Evolutionary conservation across 495 filamentous ascomycete species (phyloP), one percentile per base, ranked within the genome.

Genomic region (Trichoderma erinaceum): DNA sequence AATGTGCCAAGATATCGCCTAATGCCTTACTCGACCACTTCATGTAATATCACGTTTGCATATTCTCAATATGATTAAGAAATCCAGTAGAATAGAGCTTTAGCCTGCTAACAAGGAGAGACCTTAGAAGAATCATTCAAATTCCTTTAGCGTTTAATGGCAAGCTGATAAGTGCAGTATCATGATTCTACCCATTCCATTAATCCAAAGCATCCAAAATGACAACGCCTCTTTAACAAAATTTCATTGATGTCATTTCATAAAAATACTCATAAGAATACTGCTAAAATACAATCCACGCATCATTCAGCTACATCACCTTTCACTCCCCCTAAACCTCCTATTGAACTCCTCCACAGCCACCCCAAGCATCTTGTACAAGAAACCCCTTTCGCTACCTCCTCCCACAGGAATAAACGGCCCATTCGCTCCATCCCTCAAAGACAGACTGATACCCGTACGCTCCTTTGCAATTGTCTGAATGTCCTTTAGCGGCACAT

Each of bases 381-480:
- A 78, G 85, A 94, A 99, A 71, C 95, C 91, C 73, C 96, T 80
- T 18, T 86, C 85, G 71, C 88, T 89, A 81, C 97, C 96, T 75
- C 97, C 91, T 67, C 87, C 88, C 3, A 97, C 91, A 0, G 95
- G 95, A 41, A 99, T 90, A 73, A 97, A 99, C 12, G 95, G 95
- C 16, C 95, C 95, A 74, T 96, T 96, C 21, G 90, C 91, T 13
- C 92, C 92, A 0, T 92, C 93, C 70, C 96, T 90, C 70, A 98
- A 79, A 52, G 90, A 88, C 69, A 98, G 85, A 64, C 89, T 91
- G 81, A 99, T 87, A 10, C 95, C 95, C 13, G 96, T 99, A 68
- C 95, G 81, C 82, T 99, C 95, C 80, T 97, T 99, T 38, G 88
- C 89, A 68, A 99, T 97, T 0, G 92, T 97, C 84, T 98, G 93